Conservation (phyloP, 441 rosid genomes). For the Corymbia calophylla region DNA sequence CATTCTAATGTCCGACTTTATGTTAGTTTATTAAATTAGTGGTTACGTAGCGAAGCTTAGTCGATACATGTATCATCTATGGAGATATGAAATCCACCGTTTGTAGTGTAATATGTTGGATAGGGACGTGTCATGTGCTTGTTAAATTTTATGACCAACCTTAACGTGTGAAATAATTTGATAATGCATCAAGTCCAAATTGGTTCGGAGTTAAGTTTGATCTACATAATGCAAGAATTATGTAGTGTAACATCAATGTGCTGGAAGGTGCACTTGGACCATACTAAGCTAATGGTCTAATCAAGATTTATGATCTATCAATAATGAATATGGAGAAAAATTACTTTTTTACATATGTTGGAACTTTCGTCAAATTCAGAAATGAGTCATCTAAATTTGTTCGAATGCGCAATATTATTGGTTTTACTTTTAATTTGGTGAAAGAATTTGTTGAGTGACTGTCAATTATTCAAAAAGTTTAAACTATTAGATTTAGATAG, state of each 20-base stretch:
- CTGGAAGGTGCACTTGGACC: background rate
- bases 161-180: background rate
- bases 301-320: background rate
- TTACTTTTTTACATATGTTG: background rate
- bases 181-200: background rate
- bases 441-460: background rate
- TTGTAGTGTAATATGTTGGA: background rate
- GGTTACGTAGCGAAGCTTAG: background rate
- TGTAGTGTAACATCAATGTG: background rate
- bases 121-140: accelerated
- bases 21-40: background rate
- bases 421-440: no score
- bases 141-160: background rate
- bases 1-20: background rate
- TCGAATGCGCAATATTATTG: no score
- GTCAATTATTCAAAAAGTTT: background rate
- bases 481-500: background rate
- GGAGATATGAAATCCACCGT: background rate
- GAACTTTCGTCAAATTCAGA: background rate
- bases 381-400: background rate
- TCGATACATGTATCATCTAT: background rate
- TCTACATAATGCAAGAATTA: background rate
- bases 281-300: background rate
- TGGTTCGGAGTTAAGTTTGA: background rate
- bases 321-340: background rate